Percentiles rank a stretch among this genome's conserved stretches.
These are phyloP conservation scores for Talaromyces sp. DNA, from an alignment of 2,329 filamentous ascomycete genomes.

Conservation along the genomic window DNA sequence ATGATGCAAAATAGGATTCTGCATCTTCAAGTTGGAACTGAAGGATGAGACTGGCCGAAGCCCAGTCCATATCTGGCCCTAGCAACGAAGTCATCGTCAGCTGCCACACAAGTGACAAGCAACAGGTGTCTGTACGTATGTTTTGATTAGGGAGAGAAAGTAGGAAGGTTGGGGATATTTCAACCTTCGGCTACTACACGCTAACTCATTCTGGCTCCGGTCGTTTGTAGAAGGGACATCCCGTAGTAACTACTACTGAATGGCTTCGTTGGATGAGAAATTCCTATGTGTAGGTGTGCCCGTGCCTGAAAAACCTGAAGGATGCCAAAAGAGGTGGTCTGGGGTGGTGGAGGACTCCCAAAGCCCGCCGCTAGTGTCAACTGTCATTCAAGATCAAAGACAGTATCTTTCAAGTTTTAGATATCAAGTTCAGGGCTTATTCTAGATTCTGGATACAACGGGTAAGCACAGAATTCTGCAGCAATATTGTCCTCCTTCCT, in stretches of 20 bases:
- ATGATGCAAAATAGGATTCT: conserved; percentile 18
- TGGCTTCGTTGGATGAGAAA: not conserved
- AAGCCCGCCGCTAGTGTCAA: not conserved
- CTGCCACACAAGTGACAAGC: not conserved
- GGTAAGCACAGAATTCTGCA: no score
- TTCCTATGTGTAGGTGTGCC: not conserved
- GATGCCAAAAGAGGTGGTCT: not conserved
- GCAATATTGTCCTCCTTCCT: no score
- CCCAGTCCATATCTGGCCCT: conserved; percentile 14
- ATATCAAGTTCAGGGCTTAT: no score
- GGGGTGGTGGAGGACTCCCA: not conserved
- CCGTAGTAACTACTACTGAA: not conserved
- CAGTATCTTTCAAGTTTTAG: no score
- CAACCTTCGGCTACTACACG: not conserved
- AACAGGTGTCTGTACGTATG: not conserved
- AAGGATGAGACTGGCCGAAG: conserved; percentile 22
- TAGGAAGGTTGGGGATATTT: not conserved
- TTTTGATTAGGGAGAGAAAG: not conserved
- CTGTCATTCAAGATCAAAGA: no score
- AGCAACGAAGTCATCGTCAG: not conserved
- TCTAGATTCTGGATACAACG: no score
- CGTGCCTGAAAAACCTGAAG: not conserved
- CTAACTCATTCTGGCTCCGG: not conserved
- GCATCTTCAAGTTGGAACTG: conserved; percentile 23
- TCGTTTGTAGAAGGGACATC: not conserved